Evolutionary conservation across 371 early-diverging fungal genomes (phyloP).

Genomic region (Apophysomyces variabilis): DNA sequence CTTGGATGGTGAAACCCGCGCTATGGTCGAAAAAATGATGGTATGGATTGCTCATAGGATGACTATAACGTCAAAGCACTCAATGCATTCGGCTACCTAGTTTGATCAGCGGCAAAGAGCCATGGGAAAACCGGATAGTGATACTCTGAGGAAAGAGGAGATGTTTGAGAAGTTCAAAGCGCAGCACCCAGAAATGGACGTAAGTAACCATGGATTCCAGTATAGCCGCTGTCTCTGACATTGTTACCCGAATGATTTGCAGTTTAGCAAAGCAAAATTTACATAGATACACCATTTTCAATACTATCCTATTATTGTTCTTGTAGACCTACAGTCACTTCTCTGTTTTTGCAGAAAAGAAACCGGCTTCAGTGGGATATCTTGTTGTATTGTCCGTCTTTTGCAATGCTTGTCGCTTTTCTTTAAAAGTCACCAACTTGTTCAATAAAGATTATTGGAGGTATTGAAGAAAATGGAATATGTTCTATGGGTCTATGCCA

Average conservation of each 20-base stretch:
- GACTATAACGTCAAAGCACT: neutral
- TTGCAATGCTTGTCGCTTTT: no score
- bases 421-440: no score
- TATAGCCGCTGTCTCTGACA: neutral
- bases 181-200: constrained; percentile 61
- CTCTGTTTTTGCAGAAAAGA: neutral
- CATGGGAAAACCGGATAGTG: constrained; percentile 83
- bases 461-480: no score
- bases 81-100: constrained; percentile 36
- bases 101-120: constrained; percentile 92
- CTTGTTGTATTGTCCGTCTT: no score
- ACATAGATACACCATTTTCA: neutral
- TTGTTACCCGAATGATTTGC: neutral
- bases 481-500: no score
- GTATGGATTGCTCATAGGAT: constrained; percentile 28
- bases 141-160: constrained; percentile 79
- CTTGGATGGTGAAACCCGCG: constrained; percentile 89
- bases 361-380: no score
- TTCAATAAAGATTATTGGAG: no score
- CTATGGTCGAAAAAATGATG: constrained; percentile 90
- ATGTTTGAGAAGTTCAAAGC: constrained; percentile 80
- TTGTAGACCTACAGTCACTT: neutral
- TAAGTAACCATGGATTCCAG: constrained; percentile 28
- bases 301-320: neutral
- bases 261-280: constrained; percentile 32